Conservation (phyloP, 768 basidiomycete genomes). For the Leccinum subgranulosum region DNA sequence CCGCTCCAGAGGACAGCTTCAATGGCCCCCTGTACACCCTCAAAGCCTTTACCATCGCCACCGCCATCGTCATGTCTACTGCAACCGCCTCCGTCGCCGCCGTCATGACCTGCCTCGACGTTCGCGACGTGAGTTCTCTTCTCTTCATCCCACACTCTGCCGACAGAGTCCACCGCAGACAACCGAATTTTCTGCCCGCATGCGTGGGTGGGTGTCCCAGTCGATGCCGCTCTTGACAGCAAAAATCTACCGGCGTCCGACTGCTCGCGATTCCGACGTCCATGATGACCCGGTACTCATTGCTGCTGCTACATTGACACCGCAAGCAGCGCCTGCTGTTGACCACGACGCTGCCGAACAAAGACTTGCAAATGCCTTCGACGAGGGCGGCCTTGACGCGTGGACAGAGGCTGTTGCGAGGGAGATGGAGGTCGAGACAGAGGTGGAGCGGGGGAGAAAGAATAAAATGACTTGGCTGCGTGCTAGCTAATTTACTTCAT, state of each 20-base stretch:
- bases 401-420: conserved; percentile 53
- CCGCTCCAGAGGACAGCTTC: conserved; percentile 32
- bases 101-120: conserved; percentile 51
- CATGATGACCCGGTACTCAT: conserved; percentile 1
- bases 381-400: conserved; percentile 52
- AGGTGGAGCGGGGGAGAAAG: conserved; percentile 41
- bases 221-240: conserved; percentile 49
- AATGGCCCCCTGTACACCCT: conserved; percentile 52
- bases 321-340: neutral
- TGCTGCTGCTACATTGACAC: neutral
- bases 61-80: conserved; percentile 49
- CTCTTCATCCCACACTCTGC: neutral
- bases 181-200: conserved; percentile 54
- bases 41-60: conserved; percentile 67
- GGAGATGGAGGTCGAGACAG: conserved; percentile 58
- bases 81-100: conserved; percentile 45
- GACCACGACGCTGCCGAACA: conserved; percentile 44
- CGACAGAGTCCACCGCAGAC: conserved; percentile 35
- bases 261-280: conserved; percentile 17
- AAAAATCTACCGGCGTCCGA: conserved; percentile 48
- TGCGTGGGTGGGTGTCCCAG: conserved; percentile 47
- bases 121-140: conserved; percentile 43
- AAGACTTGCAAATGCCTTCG: conserved; percentile 53
- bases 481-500: neutral
- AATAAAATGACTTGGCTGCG: neutral